Evolutionary conservation across 768 basidiomycete species (phyloP).

Genomic region (Favolaschia claudopus): DNA sequence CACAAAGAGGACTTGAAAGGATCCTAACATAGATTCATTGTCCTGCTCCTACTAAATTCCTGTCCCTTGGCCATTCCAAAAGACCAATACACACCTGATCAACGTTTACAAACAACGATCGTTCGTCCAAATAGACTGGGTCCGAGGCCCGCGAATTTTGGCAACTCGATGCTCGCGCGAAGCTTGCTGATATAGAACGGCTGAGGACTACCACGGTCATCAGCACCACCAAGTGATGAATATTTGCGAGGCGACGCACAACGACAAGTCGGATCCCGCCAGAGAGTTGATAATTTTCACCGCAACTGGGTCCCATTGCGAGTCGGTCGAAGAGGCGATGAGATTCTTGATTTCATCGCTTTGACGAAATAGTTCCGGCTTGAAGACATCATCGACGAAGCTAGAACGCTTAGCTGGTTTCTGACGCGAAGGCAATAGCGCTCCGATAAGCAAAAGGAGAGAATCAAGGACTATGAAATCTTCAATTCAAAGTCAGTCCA

Average conservation of each 20-base stretch:
- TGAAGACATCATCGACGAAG: slow-evolving; percentile 19
- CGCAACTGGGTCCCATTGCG: slow-evolving; percentile 19
- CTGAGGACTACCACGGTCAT: slow-evolving; percentile 22
- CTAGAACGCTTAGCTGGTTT: slow-evolving; percentile 5
- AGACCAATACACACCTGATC: background rate
- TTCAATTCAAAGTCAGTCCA: background rate
- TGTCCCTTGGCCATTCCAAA: background rate
- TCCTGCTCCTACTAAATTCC: background rate
- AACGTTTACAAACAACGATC: slow-evolving; percentile 18
- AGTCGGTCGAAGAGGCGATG: background rate
- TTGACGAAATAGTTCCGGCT: slow-evolving; percentile 9
- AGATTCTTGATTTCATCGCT: slow-evolving; percentile 16
- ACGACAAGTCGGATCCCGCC: slow-evolving; percentile 17
- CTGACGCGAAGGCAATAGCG: slow-evolving; percentile 8
- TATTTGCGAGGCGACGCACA: background rate
- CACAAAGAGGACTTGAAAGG: slow-evolving; percentile 14
- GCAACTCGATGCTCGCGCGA: slow-evolving; percentile 3
- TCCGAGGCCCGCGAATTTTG: slow-evolving; percentile 10
- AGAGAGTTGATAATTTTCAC: slow-evolving; percentile 16
- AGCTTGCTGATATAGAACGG: slow-evolving; percentile 19
- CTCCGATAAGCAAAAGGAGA: slow-evolving; percentile 13
- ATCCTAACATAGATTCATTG: slow-evolving; percentile 4
- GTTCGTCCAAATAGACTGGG: slow-evolving; percentile 26
- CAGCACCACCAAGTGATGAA: too few relatives aligned
- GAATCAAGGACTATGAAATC: slow-evolving; percentile 19